Conservation (phyloP, 1,284 basidiomycete species). For the Chalciporus sp. region DNA sequence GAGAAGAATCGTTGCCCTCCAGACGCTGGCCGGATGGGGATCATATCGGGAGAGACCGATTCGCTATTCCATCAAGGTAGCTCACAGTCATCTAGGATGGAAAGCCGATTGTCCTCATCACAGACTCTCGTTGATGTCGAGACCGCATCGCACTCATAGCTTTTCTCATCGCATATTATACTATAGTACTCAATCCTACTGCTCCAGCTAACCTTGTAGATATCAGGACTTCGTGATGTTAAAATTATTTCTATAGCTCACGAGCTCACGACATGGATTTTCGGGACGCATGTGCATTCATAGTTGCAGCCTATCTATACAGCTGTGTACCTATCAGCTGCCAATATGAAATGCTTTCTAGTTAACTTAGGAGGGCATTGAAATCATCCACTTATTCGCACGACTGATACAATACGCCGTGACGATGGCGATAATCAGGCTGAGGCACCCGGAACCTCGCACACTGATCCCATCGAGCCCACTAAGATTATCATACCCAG, state of each 20-base stretch:
- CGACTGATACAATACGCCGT: not conserved
- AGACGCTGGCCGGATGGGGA: constrained; percentile 26
- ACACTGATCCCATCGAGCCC: constrained; percentile 51
- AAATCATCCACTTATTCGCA: not conserved
- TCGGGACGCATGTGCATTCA: constrained; percentile 1
- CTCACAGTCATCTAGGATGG: constrained; percentile 34
- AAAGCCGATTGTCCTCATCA: constrained; percentile 31
- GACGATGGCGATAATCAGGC: constrained; percentile 12
- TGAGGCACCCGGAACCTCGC: constrained; percentile 19
- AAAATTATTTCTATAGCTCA: constrained; percentile 16
- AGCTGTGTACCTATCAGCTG: constrained; percentile 3
- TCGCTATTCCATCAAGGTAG: constrained; percentile 31
- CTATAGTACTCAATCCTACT: constrained; percentile 30
- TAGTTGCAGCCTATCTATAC: constrained; percentile 4
- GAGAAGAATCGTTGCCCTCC: constrained; percentile 38
- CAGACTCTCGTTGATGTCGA: constrained; percentile 36
- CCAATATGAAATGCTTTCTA: constrained; percentile 6
- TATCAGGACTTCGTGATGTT: constrained; percentile 13
- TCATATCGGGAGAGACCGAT: constrained; percentile 27
- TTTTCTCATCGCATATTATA: constrained; percentile 24
- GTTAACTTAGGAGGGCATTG: too few species aligned
- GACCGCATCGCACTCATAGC: constrained; percentile 25
- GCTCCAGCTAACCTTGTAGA: constrained; percentile 36
- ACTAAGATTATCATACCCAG: constrained; percentile 64
- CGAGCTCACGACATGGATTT: constrained; percentile 1